Conservation (phyloP, 2,329 filamentous ascomycete genomes). For the Amauroascus niger region DNA sequence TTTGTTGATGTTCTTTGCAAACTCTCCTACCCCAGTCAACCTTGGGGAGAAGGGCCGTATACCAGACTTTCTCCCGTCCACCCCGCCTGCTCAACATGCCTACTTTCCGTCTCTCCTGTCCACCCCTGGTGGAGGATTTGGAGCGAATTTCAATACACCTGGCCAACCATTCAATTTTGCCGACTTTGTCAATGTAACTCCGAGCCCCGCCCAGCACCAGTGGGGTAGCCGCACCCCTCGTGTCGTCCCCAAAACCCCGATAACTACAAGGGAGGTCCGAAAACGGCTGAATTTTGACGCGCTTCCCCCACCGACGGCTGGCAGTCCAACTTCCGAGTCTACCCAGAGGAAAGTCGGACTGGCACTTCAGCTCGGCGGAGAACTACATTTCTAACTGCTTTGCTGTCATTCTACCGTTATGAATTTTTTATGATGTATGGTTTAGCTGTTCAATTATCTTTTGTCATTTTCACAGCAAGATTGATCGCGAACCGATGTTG, state of each 20-base stretch:
- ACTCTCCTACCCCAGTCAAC: slow-evolving; percentile 78
- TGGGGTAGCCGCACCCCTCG: slow-evolving; percentile 56
- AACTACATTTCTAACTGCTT: slow-evolving; percentile 9
- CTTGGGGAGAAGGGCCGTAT: slow-evolving; percentile 39
- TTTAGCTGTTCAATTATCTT: background rate
- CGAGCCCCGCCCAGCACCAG: slow-evolving; percentile 79
- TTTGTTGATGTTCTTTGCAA: slow-evolving; percentile 72
- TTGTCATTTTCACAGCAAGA: background rate
- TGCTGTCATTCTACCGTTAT: background rate
- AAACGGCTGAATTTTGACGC: slow-evolving; percentile 75
- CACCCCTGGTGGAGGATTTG: slow-evolving; percentile 58
- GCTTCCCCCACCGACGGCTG: slow-evolving; percentile 48
- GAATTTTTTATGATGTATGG: slow-evolving; percentile 10
- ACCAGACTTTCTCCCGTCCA: slow-evolving; percentile 55
- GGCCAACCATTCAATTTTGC: slow-evolving; percentile 84
- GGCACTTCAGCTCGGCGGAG: slow-evolving; percentile 13
- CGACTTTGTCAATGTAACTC: slow-evolving; percentile 95
- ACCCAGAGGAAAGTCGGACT: slow-evolving; percentile 6
- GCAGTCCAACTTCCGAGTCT: slow-evolving; percentile 43
- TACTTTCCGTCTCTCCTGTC: slow-evolving; percentile 43
- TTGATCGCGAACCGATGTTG: background rate
- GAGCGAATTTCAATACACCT: slow-evolving; percentile 67
- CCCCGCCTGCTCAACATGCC: slow-evolving; percentile 59
- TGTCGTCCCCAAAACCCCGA: slow-evolving; percentile 54
- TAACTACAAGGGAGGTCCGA: slow-evolving; percentile 57